Evolutionary conservation across 2,329 filamentous ascomycete species (phyloP), one percentile per base, ranked within the genome.

Genomic region (Cercospora beticola): DNA sequence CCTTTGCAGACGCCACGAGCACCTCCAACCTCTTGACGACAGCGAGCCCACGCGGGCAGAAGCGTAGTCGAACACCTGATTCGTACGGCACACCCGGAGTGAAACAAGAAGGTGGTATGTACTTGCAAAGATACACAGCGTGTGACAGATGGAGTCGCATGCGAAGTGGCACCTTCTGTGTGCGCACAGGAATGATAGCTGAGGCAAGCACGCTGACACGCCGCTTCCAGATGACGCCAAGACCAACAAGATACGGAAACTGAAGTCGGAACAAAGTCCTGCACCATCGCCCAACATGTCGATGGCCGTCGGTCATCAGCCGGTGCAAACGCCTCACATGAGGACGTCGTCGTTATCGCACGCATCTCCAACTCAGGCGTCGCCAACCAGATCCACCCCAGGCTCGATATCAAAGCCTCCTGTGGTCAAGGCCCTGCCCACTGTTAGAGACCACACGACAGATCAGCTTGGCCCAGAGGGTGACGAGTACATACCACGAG

Each of bases 391-490:
- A 80, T 87, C 90, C 2, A 93, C 93, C 3, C 91, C 92, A 5
- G 90, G 90, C 36, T 79, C 78, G 14, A 76, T 75, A n/a, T 74
- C 76, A 8, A 96, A 96, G 82, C 86, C 89, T 31, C 78, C 85
- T 9, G 92, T 94, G 8, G 86, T 98, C 74, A 99, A 99, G 82
- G 95, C 95, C 0, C 85, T 99, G 54, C 95, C 95, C 2, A 98
- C 95, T 4, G 95, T 98, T 14, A 87, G 95, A 80, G 95, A 99
- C 77, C 95, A 99, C 79, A 99, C 95, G 2, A 98, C 94, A 16
- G 94, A 98, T 79, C 94, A 98, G 80, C 87, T 99, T 31, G 93
- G 92, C 63, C 86, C 91, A 30, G 92, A 93, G 76, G 92, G 92
- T 70, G 95, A 98, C 79, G 95, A 99, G 81, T 99, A 97, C 80